These are phyloP conservation scores for Schizopora paradoxa DNA, from an alignment of 1,284 basidiomycete species.

Conservation along the genomic window DNA sequence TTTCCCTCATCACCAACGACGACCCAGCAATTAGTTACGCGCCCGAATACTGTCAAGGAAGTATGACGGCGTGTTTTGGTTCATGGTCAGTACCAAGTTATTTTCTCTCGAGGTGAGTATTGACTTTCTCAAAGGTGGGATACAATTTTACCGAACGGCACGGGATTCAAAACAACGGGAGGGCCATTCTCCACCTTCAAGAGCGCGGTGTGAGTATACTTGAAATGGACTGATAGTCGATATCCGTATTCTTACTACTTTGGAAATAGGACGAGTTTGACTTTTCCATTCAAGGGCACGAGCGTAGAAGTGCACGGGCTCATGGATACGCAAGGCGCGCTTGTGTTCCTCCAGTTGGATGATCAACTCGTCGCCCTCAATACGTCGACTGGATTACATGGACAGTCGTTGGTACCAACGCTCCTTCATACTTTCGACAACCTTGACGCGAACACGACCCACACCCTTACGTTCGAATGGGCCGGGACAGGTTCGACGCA, in stretches of 20 bases:
- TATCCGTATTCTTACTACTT: background rate
- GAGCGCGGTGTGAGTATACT: conserved; percentile 8
- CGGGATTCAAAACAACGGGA: conserved; percentile 10
- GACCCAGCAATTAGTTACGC: conserved; percentile 11
- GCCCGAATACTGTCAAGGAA: conserved; percentile 9
- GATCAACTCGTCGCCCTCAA: conserved; percentile 3
- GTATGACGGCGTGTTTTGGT: conserved; percentile 4
- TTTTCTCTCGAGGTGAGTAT: background rate
- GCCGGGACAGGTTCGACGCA: background rate
- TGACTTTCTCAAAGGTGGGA: conserved; percentile 13
- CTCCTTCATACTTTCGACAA: background rate
- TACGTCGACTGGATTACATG: conserved; percentile 6
- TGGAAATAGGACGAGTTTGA: conserved; percentile 9
- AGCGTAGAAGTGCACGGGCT: conserved; percentile 14
- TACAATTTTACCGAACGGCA: conserved; percentile 6
- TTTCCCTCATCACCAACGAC: conserved; percentile 9
- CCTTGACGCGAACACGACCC: conserved; percentile 8
- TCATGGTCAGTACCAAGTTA: conserved; percentile 11
- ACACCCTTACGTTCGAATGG: conserved; percentile 13
- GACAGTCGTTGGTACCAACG: background rate
- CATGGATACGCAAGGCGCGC: conserved; percentile 8
- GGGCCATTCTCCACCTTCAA: conserved; percentile 10
- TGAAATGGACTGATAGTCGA: background rate
- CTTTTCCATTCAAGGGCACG: conserved; percentile 12
- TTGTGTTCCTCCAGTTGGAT: conserved; percentile 15